Conservation (phyloP, 257 asterid genomes). For the Solanum sejunctum region DNA sequence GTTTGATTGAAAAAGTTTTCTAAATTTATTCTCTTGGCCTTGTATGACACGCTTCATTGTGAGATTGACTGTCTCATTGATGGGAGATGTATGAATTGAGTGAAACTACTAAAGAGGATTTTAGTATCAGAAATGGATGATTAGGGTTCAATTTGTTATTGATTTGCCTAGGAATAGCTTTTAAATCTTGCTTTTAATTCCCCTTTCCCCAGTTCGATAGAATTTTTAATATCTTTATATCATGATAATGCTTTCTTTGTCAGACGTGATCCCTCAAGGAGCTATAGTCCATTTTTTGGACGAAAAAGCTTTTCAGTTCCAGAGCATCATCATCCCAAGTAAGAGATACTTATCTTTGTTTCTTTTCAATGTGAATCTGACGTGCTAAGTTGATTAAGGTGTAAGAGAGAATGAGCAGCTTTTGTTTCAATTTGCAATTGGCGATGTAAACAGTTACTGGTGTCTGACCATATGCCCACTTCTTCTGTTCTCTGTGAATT, state of each 20-base stretch:
- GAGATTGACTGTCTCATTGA: background rate
- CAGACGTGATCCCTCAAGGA: slow-evolving; percentile 9
- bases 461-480: background rate
- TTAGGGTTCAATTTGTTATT: background rate
- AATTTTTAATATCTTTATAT: background rate
- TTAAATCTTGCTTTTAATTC: background rate
- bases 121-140: background rate
- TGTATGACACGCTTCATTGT: background rate
- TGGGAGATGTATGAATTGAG: background rate
- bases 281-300: background rate
- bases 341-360: background rate
- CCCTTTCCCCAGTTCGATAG: background rate
- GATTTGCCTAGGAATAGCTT: background rate
- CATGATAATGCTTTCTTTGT: background rate
- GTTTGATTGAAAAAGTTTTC: background rate
- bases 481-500: background rate
- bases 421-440: background rate
- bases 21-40: background rate
- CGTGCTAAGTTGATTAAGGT: background rate
- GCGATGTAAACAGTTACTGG: background rate
- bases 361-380: background rate
- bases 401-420: background rate
- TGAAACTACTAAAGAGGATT: background rate
- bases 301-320: slow-evolving; percentile 1
- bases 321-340: slow-evolving; percentile 6